Evolutionary conservation across 495 filamentous ascomycete genomes (phyloP), one percentile per base, ranked within the genome.

Genomic region (Cercophora sp.): DNA sequence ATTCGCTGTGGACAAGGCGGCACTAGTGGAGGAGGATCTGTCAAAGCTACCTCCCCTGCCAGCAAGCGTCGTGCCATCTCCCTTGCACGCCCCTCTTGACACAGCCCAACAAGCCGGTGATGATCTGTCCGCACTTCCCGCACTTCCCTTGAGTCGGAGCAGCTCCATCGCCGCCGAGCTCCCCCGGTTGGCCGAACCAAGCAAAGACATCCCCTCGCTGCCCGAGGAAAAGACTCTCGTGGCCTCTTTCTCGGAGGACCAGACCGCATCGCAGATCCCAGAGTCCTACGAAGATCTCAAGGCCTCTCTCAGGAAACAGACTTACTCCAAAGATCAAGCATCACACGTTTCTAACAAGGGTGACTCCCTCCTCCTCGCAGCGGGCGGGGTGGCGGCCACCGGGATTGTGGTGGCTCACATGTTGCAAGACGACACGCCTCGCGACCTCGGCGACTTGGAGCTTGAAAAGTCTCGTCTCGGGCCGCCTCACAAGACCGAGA

Each of bases 321-420:
- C n/a, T 5, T 6, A 20, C 13, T 42, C 52, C 18, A 49, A 59
- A n/a, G 24, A 25, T 8, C 40, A 51, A 43, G 36, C 55, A 1
- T 32, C 24, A 0, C 9, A 53, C 15, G 34, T 47, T 0, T 37
- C 48, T 18, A 32, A 43, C 19, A 31, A 41, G 8, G 47, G 20
- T 9, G 23, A 40, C 11, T 1, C 31, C 5, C 47, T 29, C 1
- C 42, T 41, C 40, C 15, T 36, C 8, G 56, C 51, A n/a, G 59
- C 57, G 1, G 47, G 46, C 10, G 52, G 27, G 3, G 54, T 56
- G 3, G 46, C 52, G 8, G 45, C 58, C 3, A 32, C 35, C 11
- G 65, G 63, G 11, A 29, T 67, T 41, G 47, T 65, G 13, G 63
- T 59, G 39, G 59, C 57, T 25, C 52, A 54, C 16, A 59, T 62